A percentile compares a stretch with the other conserved stretches of the same genome.
Evolutionary conservation across 441 rosid genomes (phyloP).

Genomic region (Hura crepitans): DNA sequence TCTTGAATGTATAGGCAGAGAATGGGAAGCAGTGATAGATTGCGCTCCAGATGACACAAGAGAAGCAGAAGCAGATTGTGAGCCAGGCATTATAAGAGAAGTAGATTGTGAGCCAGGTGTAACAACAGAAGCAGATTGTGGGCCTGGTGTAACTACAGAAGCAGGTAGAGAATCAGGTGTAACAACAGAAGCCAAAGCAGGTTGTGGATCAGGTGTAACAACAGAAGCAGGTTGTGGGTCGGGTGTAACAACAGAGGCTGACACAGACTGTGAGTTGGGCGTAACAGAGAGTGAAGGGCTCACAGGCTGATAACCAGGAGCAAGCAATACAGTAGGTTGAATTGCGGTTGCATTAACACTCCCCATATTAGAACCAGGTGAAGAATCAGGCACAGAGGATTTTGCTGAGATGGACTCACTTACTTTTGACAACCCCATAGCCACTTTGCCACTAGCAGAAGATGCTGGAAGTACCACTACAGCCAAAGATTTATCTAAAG

Average conservation of each 20-base stretch:
- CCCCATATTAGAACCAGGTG: constrained; percentile 24
- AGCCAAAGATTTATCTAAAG: constrained; percentile 43
- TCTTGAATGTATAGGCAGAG: constrained; percentile 41
- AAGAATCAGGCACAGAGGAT: constrained; percentile 31
- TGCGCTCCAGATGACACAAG: not conserved
- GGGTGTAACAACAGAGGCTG: constrained; percentile 16
- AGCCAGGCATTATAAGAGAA: not conserved
- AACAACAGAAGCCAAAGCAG: not conserved
- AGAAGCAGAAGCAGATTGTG: constrained; percentile 23
- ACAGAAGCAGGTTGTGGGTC: constrained; percentile 4
- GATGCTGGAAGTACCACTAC: constrained; percentile 31
- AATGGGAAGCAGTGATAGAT: constrained; percentile 9
- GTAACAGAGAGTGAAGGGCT: constrained; percentile 32
- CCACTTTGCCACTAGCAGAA: constrained; percentile 36
- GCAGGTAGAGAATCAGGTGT: constrained; percentile 16
- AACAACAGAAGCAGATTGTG: constrained; percentile 17
- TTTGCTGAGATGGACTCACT: constrained; percentile 35
- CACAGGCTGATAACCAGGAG: constrained; percentile 36
- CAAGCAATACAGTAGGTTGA: constrained; percentile 22
- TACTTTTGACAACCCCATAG: constrained; percentile 36
- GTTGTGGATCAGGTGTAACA: constrained; percentile 13
- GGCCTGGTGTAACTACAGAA: not conserved
- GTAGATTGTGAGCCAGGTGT: not conserved
- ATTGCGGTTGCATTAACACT: constrained; percentile 23
- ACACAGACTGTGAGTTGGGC: constrained; percentile 34